Percentiles rank a stretch among this genome's conserved stretches.
Conservation (phyloP, 306 rosid genomes). For the Betula pendula region DNA sequence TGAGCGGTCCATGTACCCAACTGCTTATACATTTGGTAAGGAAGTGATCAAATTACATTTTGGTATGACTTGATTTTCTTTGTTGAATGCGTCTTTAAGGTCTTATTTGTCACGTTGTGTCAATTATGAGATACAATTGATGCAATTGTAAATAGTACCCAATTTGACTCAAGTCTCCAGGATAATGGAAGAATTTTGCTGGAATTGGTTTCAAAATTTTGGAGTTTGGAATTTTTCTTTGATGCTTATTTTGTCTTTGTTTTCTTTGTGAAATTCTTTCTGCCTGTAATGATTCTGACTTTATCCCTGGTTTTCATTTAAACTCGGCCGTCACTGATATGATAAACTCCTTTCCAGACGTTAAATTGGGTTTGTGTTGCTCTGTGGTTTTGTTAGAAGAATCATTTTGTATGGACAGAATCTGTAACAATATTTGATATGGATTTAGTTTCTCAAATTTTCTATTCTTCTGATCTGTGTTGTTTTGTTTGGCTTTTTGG, state of each 20-base stretch:
- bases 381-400: constrained; percentile 1
- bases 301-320: background rate
- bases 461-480: constrained; percentile 30
- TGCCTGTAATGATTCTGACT: background rate
- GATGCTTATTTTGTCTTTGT: constrained; percentile 14
- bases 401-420: constrained; percentile 20
- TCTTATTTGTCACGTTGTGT: constrained; percentile 8
- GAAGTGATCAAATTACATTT: constrained; percentile 18
- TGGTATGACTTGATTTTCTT: background rate
- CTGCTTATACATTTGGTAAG: constrained; percentile 92
- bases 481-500: constrained; percentile 27
- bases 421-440: constrained; percentile 3
- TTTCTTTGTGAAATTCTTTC: background rate
- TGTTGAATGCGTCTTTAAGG: constrained; percentile 6
- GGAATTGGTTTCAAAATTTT: constrained; percentile 5
- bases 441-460: constrained; percentile 21
- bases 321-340: background rate
- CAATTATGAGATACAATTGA: constrained; percentile 12
- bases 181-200: constrained; percentile 23
- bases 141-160: constrained; percentile 11
- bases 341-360: constrained; percentile 11
- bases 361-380: background rate
- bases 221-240: constrained; percentile 4
- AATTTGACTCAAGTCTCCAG: background rate
- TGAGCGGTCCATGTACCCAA: constrained; percentile 93